These are phyloP conservation scores for Colletotrichum liaoningense DNA, from an alignment of 2,329 filamentous ascomycete species.

Conservation along the genomic window DNA sequence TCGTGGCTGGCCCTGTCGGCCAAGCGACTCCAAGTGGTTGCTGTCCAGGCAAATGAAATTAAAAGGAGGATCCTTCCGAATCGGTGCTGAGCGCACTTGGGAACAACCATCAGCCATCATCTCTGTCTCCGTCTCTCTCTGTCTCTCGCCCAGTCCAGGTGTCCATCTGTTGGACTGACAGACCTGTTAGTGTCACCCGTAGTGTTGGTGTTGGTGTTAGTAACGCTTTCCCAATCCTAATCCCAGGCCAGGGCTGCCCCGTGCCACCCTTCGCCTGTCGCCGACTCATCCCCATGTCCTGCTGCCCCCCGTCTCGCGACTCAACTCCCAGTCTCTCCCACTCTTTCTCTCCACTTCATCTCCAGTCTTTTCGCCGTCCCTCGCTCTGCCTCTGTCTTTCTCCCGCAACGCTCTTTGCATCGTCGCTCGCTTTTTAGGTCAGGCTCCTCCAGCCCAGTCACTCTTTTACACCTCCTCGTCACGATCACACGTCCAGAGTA, in stretches of 20 bases:
- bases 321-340: constrained; percentile 10
- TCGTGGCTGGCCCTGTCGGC: constrained; percentile 25
- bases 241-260: background rate
- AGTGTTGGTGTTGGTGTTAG: background rate
- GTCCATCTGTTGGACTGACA: background rate
- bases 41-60: constrained; percentile 31
- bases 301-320: constrained; percentile 15
- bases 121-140: background rate
- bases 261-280: constrained; percentile 17
- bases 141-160: background rate
- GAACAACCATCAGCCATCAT: background rate
- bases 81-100: constrained; percentile 19
- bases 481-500: constrained; percentile 21
- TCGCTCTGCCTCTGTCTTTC: constrained; percentile 23
- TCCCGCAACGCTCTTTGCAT: constrained; percentile 18
- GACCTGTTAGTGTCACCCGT: background rate
- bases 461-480: constrained; percentile 21
- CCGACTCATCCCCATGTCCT: background rate
- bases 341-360: constrained; percentile 32
- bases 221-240: background rate
- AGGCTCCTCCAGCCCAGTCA: constrained; percentile 31
- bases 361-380: constrained; percentile 34
- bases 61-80: constrained; percentile 36
- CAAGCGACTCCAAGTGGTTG: constrained; percentile 15
- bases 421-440: constrained; percentile 32